Evolutionary conservation across 768 basidiomycete species (phyloP), one percentile per base, ranked within the genome.

Genomic region (Antrodiella citrinella): DNA sequence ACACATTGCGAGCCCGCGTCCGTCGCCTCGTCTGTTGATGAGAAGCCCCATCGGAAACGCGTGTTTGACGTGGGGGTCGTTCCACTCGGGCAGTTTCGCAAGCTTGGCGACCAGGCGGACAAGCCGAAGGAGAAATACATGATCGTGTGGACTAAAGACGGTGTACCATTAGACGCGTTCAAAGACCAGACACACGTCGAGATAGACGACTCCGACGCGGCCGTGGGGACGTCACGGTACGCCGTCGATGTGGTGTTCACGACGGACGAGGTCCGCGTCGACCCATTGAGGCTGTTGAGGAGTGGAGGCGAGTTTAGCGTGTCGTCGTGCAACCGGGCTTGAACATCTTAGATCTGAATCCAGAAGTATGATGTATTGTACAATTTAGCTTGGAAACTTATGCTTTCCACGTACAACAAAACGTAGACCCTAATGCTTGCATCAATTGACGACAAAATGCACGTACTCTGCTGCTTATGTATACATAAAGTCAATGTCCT

Each of bases 81-180:
- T 13, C 79, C 82, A 11, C 70, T 89, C 13, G 84, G 79, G 0
- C 75, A 83, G 47, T 71, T 83, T 51, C 63, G 76, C 49, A 53
- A 51, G 25, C 69, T 71, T n/a, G 50, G 52, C 2, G 54, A 56
- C 0, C 54, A 47, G 12, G 48, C 49, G 11, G 53, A 65, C n/a
- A 53, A 57, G 3, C 53, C 62, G 18, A 62, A 59, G n/a, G 78
- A 81, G 60, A 73, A 70, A 47, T 85, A 83, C 57, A 66, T 67
- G 7, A 74, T 86, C 48, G 59, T 60, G 18, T 87, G 86, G 85
- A 61, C 60, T 24, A 76, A 69, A 53, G 70, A 82, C 53, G 77
- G 73, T 10, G 51, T 53, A 0, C 52, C 67, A 2, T 56, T 86
- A n/a, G 59, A 65, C 1, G 64, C 61, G 4, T 76, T 76, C 49